phyloP scores from a whole-genome alignment of 257 asterid species.

The Petrea volubilis region DNA sequence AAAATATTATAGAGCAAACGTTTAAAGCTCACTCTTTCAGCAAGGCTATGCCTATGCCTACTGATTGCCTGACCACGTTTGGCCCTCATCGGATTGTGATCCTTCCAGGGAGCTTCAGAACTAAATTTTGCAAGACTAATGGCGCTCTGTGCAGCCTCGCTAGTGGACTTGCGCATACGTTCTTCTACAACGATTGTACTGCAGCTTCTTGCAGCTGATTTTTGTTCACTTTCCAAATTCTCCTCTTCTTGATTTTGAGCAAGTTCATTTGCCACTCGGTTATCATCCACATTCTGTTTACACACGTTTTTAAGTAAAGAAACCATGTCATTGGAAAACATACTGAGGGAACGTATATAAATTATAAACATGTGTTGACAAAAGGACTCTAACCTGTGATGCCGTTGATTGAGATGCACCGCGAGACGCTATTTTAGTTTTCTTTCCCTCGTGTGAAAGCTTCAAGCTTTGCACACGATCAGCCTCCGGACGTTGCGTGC shows the following conservation, averaged over 20 bases:
- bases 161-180: neutral
- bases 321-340: too few species aligned
- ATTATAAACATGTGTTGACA: neutral
- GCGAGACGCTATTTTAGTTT: neutral
- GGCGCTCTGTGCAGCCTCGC: neutral
- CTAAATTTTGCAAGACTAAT: neutral
- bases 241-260: neutral
- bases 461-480: too few species aligned
- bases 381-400: neutral
- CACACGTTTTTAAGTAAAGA: too few species aligned
- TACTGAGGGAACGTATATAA: neutral
- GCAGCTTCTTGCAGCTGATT: neutral
- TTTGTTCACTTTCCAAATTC: neutral
- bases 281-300: too few species aligned
- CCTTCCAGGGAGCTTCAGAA: too few species aligned
- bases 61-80: neutral
- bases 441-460: too few species aligned
- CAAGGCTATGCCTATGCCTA: conserved; percentile 24
- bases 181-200: neutral
- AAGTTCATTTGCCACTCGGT: too few species aligned
- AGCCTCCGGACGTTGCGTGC: neutral
- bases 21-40: conserved; percentile 20
- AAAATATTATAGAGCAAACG: neutral
- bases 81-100: neutral
- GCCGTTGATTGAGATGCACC: neutral